A percentile compares a stretch with the other conserved stretches of the same genome.
Conservation (phyloP, 1,284 basidiomycete genomes). For the Papiliotrema flavescens region DNA sequence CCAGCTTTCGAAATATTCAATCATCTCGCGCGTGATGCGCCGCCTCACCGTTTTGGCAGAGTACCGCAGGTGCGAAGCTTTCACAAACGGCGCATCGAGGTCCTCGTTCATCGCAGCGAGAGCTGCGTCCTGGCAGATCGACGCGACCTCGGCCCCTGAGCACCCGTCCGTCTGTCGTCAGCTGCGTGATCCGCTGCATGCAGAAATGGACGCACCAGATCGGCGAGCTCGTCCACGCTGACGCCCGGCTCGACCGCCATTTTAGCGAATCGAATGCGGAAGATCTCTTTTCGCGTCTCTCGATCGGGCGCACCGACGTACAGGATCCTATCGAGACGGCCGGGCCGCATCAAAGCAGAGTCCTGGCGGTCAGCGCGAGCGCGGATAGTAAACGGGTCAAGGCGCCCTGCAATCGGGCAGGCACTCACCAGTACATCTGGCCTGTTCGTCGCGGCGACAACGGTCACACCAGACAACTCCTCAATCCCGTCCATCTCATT, state of each 20-base stretch:
- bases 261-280: constrained; percentile 67
- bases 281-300: constrained; percentile 74
- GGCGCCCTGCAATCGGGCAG: neutral
- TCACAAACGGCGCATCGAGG: constrained; percentile 71
- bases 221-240: constrained; percentile 67
- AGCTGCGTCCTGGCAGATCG: constrained; percentile 95
- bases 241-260: constrained; percentile 77
- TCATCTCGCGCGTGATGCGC: constrained; percentile 81
- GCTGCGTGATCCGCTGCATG: neutral
- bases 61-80: constrained; percentile 67
- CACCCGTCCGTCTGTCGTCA: constrained; percentile 76
- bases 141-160: constrained; percentile 90
- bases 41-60: constrained; percentile 70
- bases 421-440: constrained; percentile 80
- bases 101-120: constrained; percentile 83
- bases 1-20: constrained; percentile 65
- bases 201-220: constrained; percentile 57
- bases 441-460: constrained; percentile 93
- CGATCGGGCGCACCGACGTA: constrained; percentile 91
- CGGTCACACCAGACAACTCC: constrained; percentile 83
- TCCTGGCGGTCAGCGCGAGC: constrained; percentile 58
- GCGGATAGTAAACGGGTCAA: neutral
- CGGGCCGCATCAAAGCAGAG: constrained; percentile 89
- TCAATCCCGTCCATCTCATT: constrained; percentile 99
- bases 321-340: constrained; percentile 88